These are phyloP conservation scores for Apiotrichum porosum DNA, from an alignment of 1,284 basidiomycete species.

Conservation along the genomic window DNA sequence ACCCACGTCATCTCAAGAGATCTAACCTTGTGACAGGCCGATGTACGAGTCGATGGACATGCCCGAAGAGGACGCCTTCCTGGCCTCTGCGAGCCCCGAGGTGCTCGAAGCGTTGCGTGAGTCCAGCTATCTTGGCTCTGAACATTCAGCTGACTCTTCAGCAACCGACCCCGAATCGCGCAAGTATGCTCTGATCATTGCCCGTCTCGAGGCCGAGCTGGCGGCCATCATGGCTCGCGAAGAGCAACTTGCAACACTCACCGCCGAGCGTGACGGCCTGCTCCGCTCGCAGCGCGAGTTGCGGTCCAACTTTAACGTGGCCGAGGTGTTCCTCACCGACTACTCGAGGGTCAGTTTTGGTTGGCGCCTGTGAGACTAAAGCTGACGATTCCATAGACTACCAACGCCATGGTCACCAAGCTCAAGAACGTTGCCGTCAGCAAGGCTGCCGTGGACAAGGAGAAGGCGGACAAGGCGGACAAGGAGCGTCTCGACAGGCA, in stretches of 20 bases:
- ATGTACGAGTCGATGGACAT: slow-evolving; percentile 30
- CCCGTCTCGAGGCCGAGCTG: slow-evolving; percentile 38
- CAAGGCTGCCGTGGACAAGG: not conserved
- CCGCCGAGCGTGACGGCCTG: slow-evolving; percentile 34
- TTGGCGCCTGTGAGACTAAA: not conserved
- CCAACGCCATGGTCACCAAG: slow-evolving; percentile 27
- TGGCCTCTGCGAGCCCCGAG: slow-evolving; percentile 13
- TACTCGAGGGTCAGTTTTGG: slow-evolving; percentile 30
- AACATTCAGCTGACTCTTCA: slow-evolving; percentile 1
- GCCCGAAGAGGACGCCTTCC: slow-evolving; percentile 22
- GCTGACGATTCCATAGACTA: slow-evolving; percentile 22
- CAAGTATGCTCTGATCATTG: slow-evolving; percentile 30
- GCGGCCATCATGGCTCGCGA: slow-evolving; percentile 35
- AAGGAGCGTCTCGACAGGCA: not conserved
- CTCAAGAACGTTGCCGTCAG: slow-evolving; percentile 21
- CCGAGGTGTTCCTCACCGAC: slow-evolving; percentile 33
- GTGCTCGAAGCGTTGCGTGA: slow-evolving; percentile 28
- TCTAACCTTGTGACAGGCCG: slow-evolving; percentile 25
- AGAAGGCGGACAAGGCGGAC: not conserved
- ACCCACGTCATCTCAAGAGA: not conserved
- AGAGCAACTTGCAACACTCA: slow-evolving; percentile 23
- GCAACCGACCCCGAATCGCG: slow-evolving; percentile 25
- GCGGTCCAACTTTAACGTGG: slow-evolving; percentile 32
- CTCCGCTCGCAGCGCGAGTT: slow-evolving; percentile 39
- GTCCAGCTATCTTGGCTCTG: slow-evolving; percentile 3